Conservation (phyloP, 257 asterid species). For the Gynochthodes officinalis region DNA sequence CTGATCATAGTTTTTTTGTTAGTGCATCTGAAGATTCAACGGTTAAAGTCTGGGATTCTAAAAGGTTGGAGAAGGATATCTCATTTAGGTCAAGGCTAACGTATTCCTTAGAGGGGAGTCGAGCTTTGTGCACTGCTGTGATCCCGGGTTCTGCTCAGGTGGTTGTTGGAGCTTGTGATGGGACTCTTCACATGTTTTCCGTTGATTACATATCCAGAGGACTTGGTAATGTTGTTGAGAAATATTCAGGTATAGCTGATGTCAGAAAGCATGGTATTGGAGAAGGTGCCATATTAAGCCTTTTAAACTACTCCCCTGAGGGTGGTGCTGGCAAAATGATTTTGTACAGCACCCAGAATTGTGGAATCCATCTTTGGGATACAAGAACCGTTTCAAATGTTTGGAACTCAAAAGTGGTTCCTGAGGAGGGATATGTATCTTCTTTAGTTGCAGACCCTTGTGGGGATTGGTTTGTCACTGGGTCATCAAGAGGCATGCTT, state of each 20-base stretch:
- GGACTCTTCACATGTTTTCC: conserved; percentile 80
- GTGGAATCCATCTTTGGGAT: conserved; percentile 95
- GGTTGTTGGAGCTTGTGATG: conserved; percentile 92
- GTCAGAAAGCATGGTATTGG: conserved; percentile 58
- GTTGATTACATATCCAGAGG: conserved; percentile 93
- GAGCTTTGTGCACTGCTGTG: conserved; percentile 83
- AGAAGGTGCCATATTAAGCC: conserved; percentile 84
- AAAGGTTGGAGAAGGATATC: conserved; percentile 95
- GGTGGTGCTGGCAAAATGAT: conserved; percentile 64
- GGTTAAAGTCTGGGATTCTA: conserved; percentile 98
- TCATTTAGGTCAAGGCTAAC: conserved; percentile 94
- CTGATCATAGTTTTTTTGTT: conserved; percentile 93
- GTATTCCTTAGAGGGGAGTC: conserved; percentile 79
- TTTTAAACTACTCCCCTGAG: conserved; percentile 81
- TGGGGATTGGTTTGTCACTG: conserved; percentile 98
- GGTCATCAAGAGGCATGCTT: conserved; percentile 96
- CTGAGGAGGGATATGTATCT: conserved; percentile 84
- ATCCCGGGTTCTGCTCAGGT: conserved; percentile 83
- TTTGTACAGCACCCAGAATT: conserved; percentile 80
- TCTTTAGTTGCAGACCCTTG: conserved; percentile 91
- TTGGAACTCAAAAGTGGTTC: conserved; percentile 79
- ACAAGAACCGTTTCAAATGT: conserved; percentile 63
- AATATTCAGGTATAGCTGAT: conserved; percentile 89
- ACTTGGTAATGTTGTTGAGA: conserved; percentile 88
- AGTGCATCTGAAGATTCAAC: conserved; percentile 98